Conservation (phyloP, 1,284 basidiomycete genomes). For the Ceratobasidium sp. region DNA sequence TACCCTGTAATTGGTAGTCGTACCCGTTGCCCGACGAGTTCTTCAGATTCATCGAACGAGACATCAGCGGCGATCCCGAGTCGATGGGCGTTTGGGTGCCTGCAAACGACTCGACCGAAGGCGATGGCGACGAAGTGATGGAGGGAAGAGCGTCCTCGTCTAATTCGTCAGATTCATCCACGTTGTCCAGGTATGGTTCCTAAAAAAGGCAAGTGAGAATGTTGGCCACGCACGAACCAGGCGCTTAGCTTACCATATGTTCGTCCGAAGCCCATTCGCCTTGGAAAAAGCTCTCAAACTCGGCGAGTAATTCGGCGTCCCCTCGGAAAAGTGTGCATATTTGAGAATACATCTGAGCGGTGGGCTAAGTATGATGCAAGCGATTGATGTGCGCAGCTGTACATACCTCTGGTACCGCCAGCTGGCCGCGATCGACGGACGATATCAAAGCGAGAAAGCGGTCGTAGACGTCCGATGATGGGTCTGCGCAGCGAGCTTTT, state of each 20-base stretch:
- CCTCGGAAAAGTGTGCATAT: slow-evolving; percentile 23
- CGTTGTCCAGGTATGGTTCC: slow-evolving; percentile 13
- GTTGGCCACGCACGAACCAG: slow-evolving; percentile 9
- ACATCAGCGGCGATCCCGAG: slow-evolving; percentile 13
- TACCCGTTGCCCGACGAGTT: neutral
- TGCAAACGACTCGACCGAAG: slow-evolving; percentile 27
- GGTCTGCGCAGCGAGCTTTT: slow-evolving; percentile 12
- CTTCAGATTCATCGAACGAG: slow-evolving; percentile 23
- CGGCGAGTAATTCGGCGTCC: slow-evolving; percentile 24
- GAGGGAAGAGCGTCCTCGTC: slow-evolving; percentile 12
- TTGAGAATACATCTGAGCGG: slow-evolving; percentile 25
- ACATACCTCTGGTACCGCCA: slow-evolving; percentile 25
- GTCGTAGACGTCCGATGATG: slow-evolving; percentile 16
- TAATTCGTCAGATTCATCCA: slow-evolving; percentile 1
- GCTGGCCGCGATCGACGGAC: slow-evolving; percentile 26
- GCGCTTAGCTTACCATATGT: slow-evolving; percentile 14
- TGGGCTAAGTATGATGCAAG: neutral
- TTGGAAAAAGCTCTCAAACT: slow-evolving; percentile 27
- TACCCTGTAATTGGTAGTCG: slow-evolving; percentile 12
- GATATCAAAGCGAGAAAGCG: slow-evolving; percentile 6
- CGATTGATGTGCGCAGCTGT: neutral
- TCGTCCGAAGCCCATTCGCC: slow-evolving; percentile 31
- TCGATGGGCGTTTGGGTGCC: slow-evolving; percentile 32
- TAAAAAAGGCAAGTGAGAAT: neutral
- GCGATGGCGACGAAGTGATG: slow-evolving; percentile 32